Evolutionary conservation across 139 green algal species (phyloP).

Genomic region (Choricystis sp.): DNA sequence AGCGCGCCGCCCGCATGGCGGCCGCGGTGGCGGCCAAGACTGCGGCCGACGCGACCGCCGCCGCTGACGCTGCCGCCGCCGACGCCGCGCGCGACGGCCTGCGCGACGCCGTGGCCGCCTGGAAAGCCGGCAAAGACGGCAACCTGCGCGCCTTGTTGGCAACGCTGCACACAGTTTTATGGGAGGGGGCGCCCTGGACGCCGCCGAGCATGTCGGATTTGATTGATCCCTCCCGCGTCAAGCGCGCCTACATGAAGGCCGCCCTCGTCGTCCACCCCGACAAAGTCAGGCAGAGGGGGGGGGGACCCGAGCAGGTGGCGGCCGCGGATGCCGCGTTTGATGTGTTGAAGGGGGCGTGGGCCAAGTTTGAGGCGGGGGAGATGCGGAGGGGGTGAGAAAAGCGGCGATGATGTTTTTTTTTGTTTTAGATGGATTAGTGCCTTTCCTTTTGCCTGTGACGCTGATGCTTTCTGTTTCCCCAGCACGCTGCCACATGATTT

Average conservation of each 20-base stretch:
- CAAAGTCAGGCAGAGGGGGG: slow-evolving; percentile 82
- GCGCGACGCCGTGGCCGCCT: slow-evolving; percentile 36
- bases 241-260: slow-evolving; percentile 72
- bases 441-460: no score
- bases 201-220: slow-evolving; percentile 61
- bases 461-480: no score
- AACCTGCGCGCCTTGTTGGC: slow-evolving; percentile 79
- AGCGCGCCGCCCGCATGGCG: slow-evolving; percentile 23
- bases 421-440: background rate
- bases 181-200: slow-evolving; percentile 64
- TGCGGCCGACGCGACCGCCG: slow-evolving; percentile 22
- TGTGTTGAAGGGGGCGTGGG: slow-evolving; percentile 66
- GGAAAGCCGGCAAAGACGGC: slow-evolving; percentile 41
- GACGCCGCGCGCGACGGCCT: slow-evolving; percentile 14
- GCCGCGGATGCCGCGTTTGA: slow-evolving; percentile 87
- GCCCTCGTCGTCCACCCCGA: slow-evolving; percentile 90
- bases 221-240: slow-evolving; percentile 57
- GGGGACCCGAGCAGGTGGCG: slow-evolving; percentile 57
- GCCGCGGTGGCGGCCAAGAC: slow-evolving; percentile 32
- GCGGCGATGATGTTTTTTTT: background rate
- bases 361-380: slow-evolving; percentile 25
- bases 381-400: no score
- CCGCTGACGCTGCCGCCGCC: slow-evolving; percentile 12
- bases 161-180: slow-evolving; percentile 73
- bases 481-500: no score